Evolutionary conservation across 2,329 filamentous ascomycete species (phyloP), one percentile per base, ranked within the genome.

Genomic region (Penicillium expansum): DNA sequence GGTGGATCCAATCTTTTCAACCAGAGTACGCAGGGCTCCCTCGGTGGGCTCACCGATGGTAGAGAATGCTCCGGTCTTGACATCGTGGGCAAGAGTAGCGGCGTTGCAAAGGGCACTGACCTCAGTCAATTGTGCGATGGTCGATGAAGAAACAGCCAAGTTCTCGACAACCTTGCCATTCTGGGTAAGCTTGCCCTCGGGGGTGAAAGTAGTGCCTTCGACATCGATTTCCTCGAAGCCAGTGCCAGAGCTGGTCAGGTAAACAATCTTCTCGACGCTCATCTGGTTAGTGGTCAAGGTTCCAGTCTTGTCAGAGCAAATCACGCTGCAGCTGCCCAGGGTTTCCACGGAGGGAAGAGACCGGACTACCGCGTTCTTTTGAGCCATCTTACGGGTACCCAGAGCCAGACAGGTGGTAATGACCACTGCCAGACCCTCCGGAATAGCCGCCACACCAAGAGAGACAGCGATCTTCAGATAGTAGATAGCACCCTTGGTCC

Each of bases 391-490:
- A 63, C 94, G 87, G 5, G 95, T 99, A 66, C 95, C 94, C 32
- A 99, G 83, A 62, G 94, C 94, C 59, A 99, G 81, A 76, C 94
- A 99, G 30, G 94, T 97, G n/a, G 94, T 99, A 66, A 99, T 99
- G 64, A 99, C 95, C 52, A 97, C 94, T 32, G 94, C 94, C 44
- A 99, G 84, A 75, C 95, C 94, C 79, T 99, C 94, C 0, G 94
- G 94, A 70, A 99, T 99, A 64, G 95, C 94, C 45, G 94, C 94
- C 41, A 99, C 94, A 76, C 94, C 95, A 37, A 99, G 89, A 48
- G 94, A 99, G 41, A 99, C 95, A 41, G 94, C 94, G 72, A 99
- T 99, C 83, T 99, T 99, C 69, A 99, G 86, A 77, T 99, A 99
- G 83, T 99, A 99, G 70, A 99, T 97, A 58, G 94, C 94, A 58